phyloP scores from a whole-genome alignment of 1,139 yeast genomes.

The Taphrina wiesneri region DNA sequence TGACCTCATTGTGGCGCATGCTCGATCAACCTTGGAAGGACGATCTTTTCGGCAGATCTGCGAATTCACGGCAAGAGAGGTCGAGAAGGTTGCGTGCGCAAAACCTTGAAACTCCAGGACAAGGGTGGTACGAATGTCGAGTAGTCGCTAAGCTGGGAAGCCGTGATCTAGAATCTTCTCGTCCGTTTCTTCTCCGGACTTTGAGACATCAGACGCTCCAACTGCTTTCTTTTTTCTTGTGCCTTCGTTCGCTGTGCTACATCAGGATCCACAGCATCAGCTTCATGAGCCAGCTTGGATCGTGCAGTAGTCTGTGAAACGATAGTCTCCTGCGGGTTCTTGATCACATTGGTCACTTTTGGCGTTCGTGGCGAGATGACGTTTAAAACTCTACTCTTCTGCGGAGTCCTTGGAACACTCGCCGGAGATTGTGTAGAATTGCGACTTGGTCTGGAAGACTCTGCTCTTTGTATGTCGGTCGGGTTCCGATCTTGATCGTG shows the following conservation, averaged over 20 bases:
- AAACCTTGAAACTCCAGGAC: background rate
- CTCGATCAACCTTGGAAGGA: background rate
- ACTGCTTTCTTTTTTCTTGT: background rate
- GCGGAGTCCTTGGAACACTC: background rate
- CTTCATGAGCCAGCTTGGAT: no score
- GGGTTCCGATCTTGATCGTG: no score
- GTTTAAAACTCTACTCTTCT: background rate
- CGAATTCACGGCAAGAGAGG: background rate
- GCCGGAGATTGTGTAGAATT: background rate
- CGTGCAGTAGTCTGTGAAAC: no score
- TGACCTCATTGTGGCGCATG: background rate
- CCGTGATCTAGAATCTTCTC: background rate
- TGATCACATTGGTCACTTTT: background rate
- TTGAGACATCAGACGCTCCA: background rate
- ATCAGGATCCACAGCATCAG: background rate
- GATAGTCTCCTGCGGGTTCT: background rate
- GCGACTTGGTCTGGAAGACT: background rate
- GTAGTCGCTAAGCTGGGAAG: no score
- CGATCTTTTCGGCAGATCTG: background rate
- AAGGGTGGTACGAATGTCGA: no score
- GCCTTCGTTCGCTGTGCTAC: background rate
- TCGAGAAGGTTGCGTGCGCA: background rate
- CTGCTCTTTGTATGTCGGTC: no score
- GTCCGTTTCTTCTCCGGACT: background rate
- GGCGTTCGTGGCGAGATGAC: constrained; percentile 4